Evolutionary conservation across 805 yeast species (phyloP), one percentile per base, ranked within the genome.

Genomic region (Saccharomyces cerevisiae): DNA sequence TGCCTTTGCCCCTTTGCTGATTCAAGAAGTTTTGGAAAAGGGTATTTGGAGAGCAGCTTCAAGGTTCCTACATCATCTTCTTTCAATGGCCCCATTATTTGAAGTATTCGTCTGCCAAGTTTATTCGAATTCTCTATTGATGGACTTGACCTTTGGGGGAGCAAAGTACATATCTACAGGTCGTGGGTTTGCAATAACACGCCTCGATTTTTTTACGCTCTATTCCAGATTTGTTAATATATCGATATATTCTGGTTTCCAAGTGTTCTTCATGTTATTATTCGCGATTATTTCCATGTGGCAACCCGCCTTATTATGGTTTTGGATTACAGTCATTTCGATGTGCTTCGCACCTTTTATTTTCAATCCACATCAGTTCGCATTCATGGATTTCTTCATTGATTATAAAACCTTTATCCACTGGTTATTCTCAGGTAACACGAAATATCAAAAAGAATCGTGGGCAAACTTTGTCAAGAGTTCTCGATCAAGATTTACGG

Each of bases 81-180:
- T 81, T 31, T 90, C 97, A 0, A 70, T 91, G 55, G 87, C 97
- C 1, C 97, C 97, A 1, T 72, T 91, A 52, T 92, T 92, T 71
- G 98, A 92, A 68, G 97, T 92, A 6, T 90, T 92, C 72, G 96
- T 89, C 8, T 89, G 97, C 68, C 97, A 91, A 70, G 85, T 91
- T 8, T 92, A 92, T 68, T 87, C 97, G 3, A 81, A 82, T 61
- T 79, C 97, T 0, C 73, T 92, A 61, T 72, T 81, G 49, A 80
- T 81, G 51, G 94, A 91, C 69, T 75, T 92, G 50, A 78, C 90
- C 0, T 85, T 87, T 72, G 98, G 98, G 3, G 96, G 96, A 49
- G 98, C 98, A 1, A 79, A 83, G 53, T 92, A 92, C 66, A 86
- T 92, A 58, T 84, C 96, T 10, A 89, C 97, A 2, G 98, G 98